Evolutionary conservation across 768 basidiomycete genomes (phyloP), one percentile per base, ranked within the genome.

Genomic region (Collybia mongolica): DNA sequence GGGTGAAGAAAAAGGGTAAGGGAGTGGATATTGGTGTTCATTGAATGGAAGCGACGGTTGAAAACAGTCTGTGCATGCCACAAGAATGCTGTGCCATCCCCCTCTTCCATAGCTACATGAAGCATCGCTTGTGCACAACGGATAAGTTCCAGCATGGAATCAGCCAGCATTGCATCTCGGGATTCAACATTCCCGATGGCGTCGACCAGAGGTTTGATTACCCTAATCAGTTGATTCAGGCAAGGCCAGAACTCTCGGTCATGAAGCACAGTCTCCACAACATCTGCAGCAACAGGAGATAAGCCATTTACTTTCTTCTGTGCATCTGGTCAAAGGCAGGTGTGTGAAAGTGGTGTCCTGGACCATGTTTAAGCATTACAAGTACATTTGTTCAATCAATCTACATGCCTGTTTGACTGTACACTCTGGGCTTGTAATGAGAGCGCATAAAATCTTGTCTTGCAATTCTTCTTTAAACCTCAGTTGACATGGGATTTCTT

Each of bases 1-100:
- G 66, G 69, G 46, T 72, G 70, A 3, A 72, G 60, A 46, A 64
- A 72, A 0, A 74, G 56, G 0, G 67, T 58, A 20, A 72, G 60
- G 6, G 47, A 61, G 47, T 72, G 67, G 7, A 63, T 23, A 24
- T 62, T 52, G 2, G 64, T 73, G 48, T 69, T 64, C 60, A 71
- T 70, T 2, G 46, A 18, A 44, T 67, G 65, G 32, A 73, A 73
- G 7, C 51, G 40, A 0, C 26, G 41, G 39, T 64, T 66, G 44
- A 71, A 65, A 1, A 64, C 59, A 2, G 32, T 5, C 18, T 56
- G 52, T 0, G 58, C 62, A 52, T 71, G 68, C 19, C 19, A 12
- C 23, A 53, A 51, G 44, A 69, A 41, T 5, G 11, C 40, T 1
- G 24, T 18, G 19, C 19, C 40, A 20, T 41, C 19, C 1, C 24